phyloP scores from a whole-genome alignment of 345 rosid species.

The Eucalyptus shirleyi region DNA sequence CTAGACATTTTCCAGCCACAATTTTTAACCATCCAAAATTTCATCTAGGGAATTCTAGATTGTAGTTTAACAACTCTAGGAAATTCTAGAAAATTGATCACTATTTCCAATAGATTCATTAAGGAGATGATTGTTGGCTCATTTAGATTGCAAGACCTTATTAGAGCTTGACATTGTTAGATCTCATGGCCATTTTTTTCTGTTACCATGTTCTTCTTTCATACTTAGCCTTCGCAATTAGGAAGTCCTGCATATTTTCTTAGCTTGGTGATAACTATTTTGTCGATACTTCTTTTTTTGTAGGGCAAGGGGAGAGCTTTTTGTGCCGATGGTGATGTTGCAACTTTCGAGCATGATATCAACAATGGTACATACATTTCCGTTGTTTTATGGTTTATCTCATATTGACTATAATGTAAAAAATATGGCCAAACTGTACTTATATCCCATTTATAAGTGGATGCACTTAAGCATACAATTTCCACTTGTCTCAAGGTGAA shows the following conservation, averaged over 20 bases:
- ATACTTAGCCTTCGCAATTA: neutral
- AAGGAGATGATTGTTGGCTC: no score
- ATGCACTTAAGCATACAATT: neutral
- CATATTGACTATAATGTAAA: neutral
- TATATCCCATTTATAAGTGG: neutral
- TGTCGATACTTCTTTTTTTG: neutral
- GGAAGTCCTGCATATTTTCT: neutral
- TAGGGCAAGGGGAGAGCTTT: slow-evolving; percentile 83
- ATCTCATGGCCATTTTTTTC: neutral
- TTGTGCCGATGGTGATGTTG: slow-evolving; percentile 80
- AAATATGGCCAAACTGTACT: neutral
- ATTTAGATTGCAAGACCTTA: neutral
- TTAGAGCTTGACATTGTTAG: neutral
- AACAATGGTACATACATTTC: neutral
- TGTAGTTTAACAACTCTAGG: no score
- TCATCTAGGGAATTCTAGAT: no score
- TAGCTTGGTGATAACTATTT: slow-evolving; percentile 58
- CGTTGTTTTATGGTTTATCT: neutral
- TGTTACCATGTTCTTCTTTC: neutral
- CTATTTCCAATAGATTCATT: neutral
- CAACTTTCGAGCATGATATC: slow-evolving; percentile 37
- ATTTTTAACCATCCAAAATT: no score
- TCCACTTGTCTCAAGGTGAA: neutral
- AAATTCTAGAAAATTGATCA: no score
- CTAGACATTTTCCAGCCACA: no score